A percentile compares a stretch with the other conserved stretches of the same genome.
phyloP scores from a whole-genome alignment of 164 flowering plant genomes.

The Litsea cubeba region DNA sequence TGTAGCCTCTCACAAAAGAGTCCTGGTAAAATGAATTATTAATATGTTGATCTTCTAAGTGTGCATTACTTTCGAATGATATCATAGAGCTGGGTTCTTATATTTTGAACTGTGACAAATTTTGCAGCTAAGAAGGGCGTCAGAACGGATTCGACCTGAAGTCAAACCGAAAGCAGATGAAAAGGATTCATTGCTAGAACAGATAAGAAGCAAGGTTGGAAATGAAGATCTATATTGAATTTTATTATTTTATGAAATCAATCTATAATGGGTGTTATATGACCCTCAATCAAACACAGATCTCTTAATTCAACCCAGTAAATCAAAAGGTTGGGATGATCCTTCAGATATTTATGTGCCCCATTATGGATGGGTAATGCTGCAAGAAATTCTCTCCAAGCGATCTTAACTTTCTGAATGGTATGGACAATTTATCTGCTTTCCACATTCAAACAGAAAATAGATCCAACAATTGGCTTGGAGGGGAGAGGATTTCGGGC shows the following conservation, averaged over 20 bases:
- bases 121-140: conserved; percentile 59
- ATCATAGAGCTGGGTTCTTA: not conserved
- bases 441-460: not conserved
- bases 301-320: not conserved
- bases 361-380: not conserved
- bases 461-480: not conserved
- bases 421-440: not conserved
- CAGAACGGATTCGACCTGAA: conserved; percentile 49
- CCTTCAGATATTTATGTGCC: not conserved
- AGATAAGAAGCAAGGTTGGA: conserved; percentile 80
- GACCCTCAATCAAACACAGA: not conserved
- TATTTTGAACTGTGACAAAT: not conserved
- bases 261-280: not conserved
- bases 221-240: not conserved
- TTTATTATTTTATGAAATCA: not conserved
- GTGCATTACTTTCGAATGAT: not conserved
- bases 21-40: conserved; percentile 44
- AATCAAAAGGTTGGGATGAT: not conserved
- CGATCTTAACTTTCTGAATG: not conserved
- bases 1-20: conserved; percentile 78
- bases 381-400: not conserved
- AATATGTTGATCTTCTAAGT: too few species aligned
- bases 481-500: not conserved
- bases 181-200: conserved; percentile 71
- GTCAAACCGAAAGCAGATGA: conserved; percentile 47